Base-by-base conservation (phyloP, 2,329 filamentous ascomycete species). In the Colletotrichum sp. region DNA sequence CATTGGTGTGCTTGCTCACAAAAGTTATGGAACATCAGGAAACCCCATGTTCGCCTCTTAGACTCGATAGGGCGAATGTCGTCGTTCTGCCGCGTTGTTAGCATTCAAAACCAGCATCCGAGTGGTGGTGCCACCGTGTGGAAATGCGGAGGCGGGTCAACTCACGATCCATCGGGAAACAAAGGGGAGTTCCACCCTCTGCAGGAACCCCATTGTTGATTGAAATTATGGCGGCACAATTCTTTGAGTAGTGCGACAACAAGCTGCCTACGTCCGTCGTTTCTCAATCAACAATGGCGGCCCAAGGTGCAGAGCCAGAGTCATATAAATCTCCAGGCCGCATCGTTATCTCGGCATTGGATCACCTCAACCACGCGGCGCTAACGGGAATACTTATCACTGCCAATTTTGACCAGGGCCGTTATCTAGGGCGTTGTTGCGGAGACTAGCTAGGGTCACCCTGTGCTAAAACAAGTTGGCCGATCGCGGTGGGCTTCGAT, bases 61-160 rank as follows among this genome's bases (percentile, higher is more conserved):
- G 82, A 79, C 74, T 87, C 86, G 32, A 88, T 85, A 12, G 88
- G 88, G 4, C 87, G 86, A 72, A 90, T 87, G 78, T 90, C 88
- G 77, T 90, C 84, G 78, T 90, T 90, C 84, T 86, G 55, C 18
- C 16, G 39, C 8, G 21, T 16, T 32, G 15, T 28, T 32, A 64
- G 28, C 48, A 66, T n/a, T 52, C 28, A 67, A 13, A 7, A n/a
- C 43, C n/a, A 21, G 43, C 43, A 24, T 15, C 21, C 26, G 55
- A 36, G n/a, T 18, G n/a, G 12, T 68, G 72, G 68, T 68, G 6
- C 43, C n/a, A 12, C 10, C 3, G n/a, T 1, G 28, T 15, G 8
- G 26, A 39, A 39, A 71, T n/a, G 60, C 67, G 36, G 63, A 61
- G 67, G 67, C 43, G 61, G 60, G 60, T 21, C 28, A 32, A 71